phyloP scores from a whole-genome alignment of 331 rosid genomes.

The Telfairia occidentalis region DNA sequence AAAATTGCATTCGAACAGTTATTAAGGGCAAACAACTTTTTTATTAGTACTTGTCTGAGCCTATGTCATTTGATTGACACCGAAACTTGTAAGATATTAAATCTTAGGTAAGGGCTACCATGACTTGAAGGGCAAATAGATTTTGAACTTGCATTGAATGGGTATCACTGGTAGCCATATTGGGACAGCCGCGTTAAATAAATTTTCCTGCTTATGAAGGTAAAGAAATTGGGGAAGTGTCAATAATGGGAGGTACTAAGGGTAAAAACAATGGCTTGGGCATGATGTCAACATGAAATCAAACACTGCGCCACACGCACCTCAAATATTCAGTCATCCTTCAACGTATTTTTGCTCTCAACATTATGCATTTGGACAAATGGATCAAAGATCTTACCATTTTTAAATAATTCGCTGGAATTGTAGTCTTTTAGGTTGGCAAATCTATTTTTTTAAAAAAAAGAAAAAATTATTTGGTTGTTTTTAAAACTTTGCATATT shows the following conservation, averaged over 20 bases:
- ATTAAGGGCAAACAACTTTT: too few relatives aligned
- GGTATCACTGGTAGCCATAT: too few relatives aligned
- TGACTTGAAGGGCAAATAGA: too few relatives aligned
- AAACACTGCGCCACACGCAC: not conserved
- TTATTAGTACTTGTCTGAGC: too few relatives aligned
- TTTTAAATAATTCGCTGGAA: not conserved
- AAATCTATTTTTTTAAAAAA: not conserved
- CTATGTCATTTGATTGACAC: too few relatives aligned
- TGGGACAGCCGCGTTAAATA: too few relatives aligned
- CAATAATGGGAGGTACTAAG: not conserved
- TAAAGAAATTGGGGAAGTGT: not conserved
- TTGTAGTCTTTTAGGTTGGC: not conserved
- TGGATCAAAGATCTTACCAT: not conserved
- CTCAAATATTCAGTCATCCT: not conserved
- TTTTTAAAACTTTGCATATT: not conserved
- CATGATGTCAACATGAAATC: not conserved
- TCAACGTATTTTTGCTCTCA: not conserved
- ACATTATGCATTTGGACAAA: not conserved
- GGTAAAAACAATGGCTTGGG: not conserved
- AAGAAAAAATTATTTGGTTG: not conserved
- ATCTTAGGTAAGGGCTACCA: too few relatives aligned
- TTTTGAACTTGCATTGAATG: too few relatives aligned
- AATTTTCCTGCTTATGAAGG: not conserved
- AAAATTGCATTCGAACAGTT: too few relatives aligned
- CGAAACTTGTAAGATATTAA: too few relatives aligned